Evolutionary conservation across 345 rosid species (phyloP).

Genomic region (Eutrema yunnanense): DNA sequence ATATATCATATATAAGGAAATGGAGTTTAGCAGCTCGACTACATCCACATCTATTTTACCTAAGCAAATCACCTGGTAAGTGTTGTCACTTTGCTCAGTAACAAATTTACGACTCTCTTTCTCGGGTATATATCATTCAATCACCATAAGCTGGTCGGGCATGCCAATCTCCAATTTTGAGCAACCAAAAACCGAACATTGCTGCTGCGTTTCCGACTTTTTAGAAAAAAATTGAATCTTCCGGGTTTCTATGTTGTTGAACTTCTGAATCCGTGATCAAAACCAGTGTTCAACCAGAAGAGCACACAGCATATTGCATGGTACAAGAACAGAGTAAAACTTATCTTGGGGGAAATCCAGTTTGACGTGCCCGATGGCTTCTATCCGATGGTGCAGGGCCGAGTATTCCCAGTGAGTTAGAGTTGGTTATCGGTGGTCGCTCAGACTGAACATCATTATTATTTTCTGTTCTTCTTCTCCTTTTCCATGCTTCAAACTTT

Average conservation of each 20-base stretch:
- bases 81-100: slow-evolving; percentile 27
- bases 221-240: neutral
- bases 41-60: slow-evolving; percentile 44
- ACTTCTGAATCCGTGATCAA: slow-evolving; percentile 3
- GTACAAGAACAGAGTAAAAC: slow-evolving; percentile 33
- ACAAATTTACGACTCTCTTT: slow-evolving; percentile 7
- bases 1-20: slow-evolving; percentile 10
- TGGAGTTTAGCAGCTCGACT: slow-evolving; percentile 27
- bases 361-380: slow-evolving; percentile 49
- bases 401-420: slow-evolving; percentile 83
- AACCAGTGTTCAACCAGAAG: slow-evolving; percentile 1
- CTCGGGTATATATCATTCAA: slow-evolving; percentile 8
- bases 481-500: slow-evolving; percentile 90
- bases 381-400: slow-evolving; percentile 92
- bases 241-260: slow-evolving; percentile 16
- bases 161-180: slow-evolving; percentile 9
- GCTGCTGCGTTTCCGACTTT: slow-evolving; percentile 7
- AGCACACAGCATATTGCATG: neutral
- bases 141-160: slow-evolving; percentile 6
- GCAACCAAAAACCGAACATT: slow-evolving; percentile 11
- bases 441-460: slow-evolving; percentile 21
- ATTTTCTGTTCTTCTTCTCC: slow-evolving; percentile 65
- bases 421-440: slow-evolving; percentile 47
- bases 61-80: slow-evolving; percentile 36
- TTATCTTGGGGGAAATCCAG: slow-evolving; percentile 60